Evolutionary conservation across 1,139 yeast genomes (phyloP), one percentile per base, ranked within the genome.

Genomic region (Geotrichum carabidarum): DNA sequence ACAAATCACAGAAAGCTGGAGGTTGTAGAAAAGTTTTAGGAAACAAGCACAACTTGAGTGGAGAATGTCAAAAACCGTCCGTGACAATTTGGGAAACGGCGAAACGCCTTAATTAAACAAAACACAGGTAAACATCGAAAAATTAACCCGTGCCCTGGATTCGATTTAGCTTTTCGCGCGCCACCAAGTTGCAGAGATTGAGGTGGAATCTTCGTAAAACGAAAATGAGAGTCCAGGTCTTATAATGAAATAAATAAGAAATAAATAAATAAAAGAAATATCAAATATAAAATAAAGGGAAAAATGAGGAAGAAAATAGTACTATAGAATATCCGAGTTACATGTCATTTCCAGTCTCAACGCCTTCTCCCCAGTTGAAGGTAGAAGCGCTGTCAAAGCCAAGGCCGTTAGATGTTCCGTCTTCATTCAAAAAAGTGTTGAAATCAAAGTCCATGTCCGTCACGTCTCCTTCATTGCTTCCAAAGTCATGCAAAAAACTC

Each of bases 361-460:
- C 71, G 17, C 69, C 62, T 46, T 67, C 71, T 40, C 61, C 63
- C 69, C 71, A 67, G 44, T 60, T 60, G 55, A 67, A 67, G 36
- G 63, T 63, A n/a, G 40, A 32, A 11, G 61, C 50, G 2, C 67
- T 49, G 47, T 67, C 71, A 58, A 67, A 67, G 32, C 57, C 59
- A 48, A 66, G 50, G 1, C 67, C 65, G 7, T 60, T 61, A 9
- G 44, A 27, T 8, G 44, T 42, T 14, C 55, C 71, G 48, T 69
- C 73, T 9, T 71, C 68, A 53, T 68, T 68, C 50, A 69, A 57
- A 54, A 69, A 69, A 17, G 69, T 63, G 56, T 65, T 65, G 59
- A 69, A 65, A 53, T 69, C 73, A 58, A 69, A 69, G 56, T 69
- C 72, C 54, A 68, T 59, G 50, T 68, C 71, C n/a, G 15, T 32